phyloP scores from a whole-genome alignment of 108 stramenopile genomes.

The Skeletonema costatum region DNA sequence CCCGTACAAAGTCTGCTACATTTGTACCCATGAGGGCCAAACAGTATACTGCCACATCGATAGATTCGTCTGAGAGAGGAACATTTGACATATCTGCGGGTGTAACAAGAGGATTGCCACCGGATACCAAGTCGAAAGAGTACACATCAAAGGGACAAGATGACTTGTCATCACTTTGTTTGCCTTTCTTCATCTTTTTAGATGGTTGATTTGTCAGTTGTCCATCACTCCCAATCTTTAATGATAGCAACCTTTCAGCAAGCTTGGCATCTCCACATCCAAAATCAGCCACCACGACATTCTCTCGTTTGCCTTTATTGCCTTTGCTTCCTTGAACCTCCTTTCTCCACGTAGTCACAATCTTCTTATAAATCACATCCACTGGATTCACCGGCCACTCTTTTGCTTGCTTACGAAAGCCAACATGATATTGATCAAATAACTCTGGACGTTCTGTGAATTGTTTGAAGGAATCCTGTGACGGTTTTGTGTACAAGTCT shows the following conservation, averaged over 20 bases:
- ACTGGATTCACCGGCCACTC: conserved; percentile 97
- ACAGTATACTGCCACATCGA: conserved; percentile 96
- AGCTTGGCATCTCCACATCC: conserved; percentile 99
- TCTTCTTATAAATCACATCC: conserved; percentile 88
- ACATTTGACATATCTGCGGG: conserved; percentile 97
- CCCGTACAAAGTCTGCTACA: conserved; percentile 91
- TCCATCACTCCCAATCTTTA: conserved; percentile 20
- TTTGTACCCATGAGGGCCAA: conserved; percentile 98
- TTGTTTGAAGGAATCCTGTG: conserved; percentile 68
- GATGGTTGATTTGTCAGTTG: conserved; percentile 6
- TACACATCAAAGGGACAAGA: conserved; percentile 69
- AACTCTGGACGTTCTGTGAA: conserved; percentile 90
- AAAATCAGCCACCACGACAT: conserved; percentile 92
- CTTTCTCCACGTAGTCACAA: conserved; percentile 41
- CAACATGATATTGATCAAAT: conserved; percentile 96
- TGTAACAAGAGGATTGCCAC: conserved; percentile 82
- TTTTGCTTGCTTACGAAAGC: conserved; percentile 94
- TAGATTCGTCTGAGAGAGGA: conserved; percentile 80
- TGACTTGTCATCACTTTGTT: neutral
- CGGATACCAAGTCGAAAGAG: conserved; percentile 96
- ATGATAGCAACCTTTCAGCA: conserved; percentile 63
- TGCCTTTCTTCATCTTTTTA: neutral
- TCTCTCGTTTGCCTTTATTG: conserved; percentile 12
- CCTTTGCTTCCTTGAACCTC: neutral
- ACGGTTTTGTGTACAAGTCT: conserved; percentile 92